A percentile compares a stretch with the other conserved stretches of the same genome.
Evolutionary conservation across 306 rosid genomes (phyloP).

Genomic region (Astragalus glycyphyllos): DNA sequence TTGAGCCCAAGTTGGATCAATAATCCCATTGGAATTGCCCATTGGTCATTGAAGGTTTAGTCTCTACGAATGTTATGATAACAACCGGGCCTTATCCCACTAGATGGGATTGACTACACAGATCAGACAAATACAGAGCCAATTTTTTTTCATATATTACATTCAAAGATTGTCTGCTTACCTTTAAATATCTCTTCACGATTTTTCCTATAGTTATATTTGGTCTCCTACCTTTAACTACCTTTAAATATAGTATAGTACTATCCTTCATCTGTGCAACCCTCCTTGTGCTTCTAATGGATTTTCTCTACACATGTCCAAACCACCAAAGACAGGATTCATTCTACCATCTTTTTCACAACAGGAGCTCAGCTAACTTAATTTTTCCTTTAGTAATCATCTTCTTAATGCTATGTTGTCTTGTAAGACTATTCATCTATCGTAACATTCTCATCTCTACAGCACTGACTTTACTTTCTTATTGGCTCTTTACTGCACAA

Average conservation of each 20-base stretch:
- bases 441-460: not conserved
- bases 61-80: not conserved
- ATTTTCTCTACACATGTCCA: not conserved
- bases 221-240: not conserved
- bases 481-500: not conserved
- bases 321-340: not conserved
- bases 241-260: not conserved
- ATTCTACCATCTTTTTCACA: not conserved
- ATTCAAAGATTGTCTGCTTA: not conserved
- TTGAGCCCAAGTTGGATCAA: not conserved
- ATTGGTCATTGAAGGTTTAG: not conserved
- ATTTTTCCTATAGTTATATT: not conserved
- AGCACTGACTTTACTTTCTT: not conserved
- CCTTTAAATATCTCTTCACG: not conserved
- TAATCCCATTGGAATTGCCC: not conserved
- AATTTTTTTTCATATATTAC: not conserved
- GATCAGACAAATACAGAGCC: no score
- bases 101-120: not conserved
- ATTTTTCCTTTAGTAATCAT: not conserved
- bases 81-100: not conserved
- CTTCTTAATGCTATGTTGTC: not conserved
- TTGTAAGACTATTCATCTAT: not conserved
- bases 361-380: not conserved
- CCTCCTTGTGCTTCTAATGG: not conserved
- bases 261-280: not conserved